Base-by-base conservation (phyloP, 2,329 filamentous ascomycete species). In the Ceratocystis alfenasii region DNA sequence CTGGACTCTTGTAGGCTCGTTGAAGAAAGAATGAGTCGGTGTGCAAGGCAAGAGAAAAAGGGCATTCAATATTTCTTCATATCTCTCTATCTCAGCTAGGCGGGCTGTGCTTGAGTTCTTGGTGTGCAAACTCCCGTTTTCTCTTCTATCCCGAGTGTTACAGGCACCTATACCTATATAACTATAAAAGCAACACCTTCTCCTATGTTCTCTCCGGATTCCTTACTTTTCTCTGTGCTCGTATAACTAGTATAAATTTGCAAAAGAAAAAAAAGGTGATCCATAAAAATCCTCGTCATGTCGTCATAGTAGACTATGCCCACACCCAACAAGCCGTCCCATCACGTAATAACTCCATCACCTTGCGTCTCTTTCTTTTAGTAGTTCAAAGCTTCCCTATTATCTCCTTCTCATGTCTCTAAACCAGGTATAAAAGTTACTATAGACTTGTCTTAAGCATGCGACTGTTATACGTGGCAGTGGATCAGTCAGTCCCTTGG, bases 271-370 rank as follows among this genome's bases (percentile, higher is more conserved):
- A 48, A 8, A n/a, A 48, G 46, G 12, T 41, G 36, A 15, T 41
- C 36, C 36, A 41, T 41, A 15, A 53, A 53, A 59, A 33, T 36
- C 28, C 55, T 17, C 28, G 25, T 17, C 55, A 59, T 59, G 55
- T 59, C 55, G 55, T 59, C 55, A 59, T 59, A 53, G 22, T 53
- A 53, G n/a, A 22, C 48, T 22, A 25, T 53, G 48, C 20, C 20
- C 20, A 15, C 8, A 15, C 2, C 28, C n/a, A 7, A 53, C 48
- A 20, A n/a, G 28, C 28, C 55, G n/a, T 59, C 15, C 5, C 55
- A 36, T 59, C 55, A 59, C 55, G 55, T 59, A 59, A 59, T 59
- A 59, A 5, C 55, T 1, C 55, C 33, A 33, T n/a, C 25, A 59
- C 30, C 25, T 59, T 59, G 55, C 55, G 17, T 36, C 17, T 30